phyloP scores from a whole-genome alignment of 805 yeast genomes.

The Danielia reshetovae region DNA sequence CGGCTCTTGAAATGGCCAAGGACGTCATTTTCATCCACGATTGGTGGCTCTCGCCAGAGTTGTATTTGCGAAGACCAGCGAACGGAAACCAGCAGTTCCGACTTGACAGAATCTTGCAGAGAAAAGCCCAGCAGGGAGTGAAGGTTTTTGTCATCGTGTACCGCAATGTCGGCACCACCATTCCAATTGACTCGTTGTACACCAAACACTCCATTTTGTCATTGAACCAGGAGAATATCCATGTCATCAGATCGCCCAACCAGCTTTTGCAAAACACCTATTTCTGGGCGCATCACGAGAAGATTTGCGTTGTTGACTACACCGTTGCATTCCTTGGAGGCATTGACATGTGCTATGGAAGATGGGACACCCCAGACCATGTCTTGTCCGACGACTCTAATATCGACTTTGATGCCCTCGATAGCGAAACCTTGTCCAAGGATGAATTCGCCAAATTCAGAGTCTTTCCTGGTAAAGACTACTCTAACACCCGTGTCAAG shows the following conservation, averaged over 20 bases:
- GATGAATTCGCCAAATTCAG: slow-evolving; percentile 50
- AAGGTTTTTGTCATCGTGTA: slow-evolving; percentile 88
- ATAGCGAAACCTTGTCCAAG: slow-evolving; percentile 27
- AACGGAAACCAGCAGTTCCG: slow-evolving; percentile 94
- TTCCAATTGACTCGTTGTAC: slow-evolving; percentile 90
- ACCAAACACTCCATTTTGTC: slow-evolving; percentile 90
- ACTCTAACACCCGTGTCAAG: slow-evolving; percentile 89
- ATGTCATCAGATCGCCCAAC: slow-evolving; percentile 91
- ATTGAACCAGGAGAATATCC: slow-evolving; percentile 74
- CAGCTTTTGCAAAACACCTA: slow-evolving; percentile 89
- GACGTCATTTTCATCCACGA: slow-evolving; percentile 94
- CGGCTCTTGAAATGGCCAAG: slow-evolving; percentile 88
- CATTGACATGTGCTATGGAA: slow-evolving; percentile 89
- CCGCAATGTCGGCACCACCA: slow-evolving; percentile 90
- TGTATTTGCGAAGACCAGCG: slow-evolving; percentile 90
- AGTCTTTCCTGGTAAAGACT: slow-evolving; percentile 93
- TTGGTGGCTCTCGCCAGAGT: slow-evolving; percentile 98
- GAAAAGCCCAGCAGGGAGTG: slow-evolving; percentile 93
- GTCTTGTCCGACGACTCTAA: slow-evolving; percentile 72
- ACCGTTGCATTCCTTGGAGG: slow-evolving; percentile 93
- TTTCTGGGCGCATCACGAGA: slow-evolving; percentile 99
- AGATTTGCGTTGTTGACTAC: slow-evolving; percentile 80
- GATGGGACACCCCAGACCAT: slow-evolving; percentile 96
- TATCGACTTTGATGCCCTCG: slow-evolving; percentile 29
- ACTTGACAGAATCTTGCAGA: slow-evolving; percentile 78